A percentile compares a stretch with the other conserved stretches of the same genome.
phyloP scores from a whole-genome alignment of 2,329 filamentous ascomycete species.

The Decorospora gaudefroyi region DNA sequence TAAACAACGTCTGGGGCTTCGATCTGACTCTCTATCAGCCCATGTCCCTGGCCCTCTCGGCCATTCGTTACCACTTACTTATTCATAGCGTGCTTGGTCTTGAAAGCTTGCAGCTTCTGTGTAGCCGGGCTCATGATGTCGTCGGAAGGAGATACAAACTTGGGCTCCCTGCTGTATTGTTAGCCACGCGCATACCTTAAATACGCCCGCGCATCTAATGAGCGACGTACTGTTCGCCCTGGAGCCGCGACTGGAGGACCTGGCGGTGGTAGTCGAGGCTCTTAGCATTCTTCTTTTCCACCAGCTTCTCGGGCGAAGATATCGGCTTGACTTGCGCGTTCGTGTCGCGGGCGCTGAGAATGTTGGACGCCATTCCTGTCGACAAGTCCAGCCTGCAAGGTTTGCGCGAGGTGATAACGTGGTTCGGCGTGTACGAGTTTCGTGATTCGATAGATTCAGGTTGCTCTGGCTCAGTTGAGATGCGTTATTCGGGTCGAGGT shows the following conservation, averaged over 20 bases:
- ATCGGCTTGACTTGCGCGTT: constrained; percentile 55
- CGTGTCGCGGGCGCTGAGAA: constrained; percentile 68
- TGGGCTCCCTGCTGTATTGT: constrained; percentile 50
- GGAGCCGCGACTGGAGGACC: constrained; percentile 72
- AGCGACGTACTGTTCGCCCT: constrained; percentile 65
- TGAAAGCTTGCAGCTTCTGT: constrained; percentile 78
- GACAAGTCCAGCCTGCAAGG: neutral
- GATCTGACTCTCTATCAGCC: constrained; percentile 34
- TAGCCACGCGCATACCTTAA: constrained; percentile 14
- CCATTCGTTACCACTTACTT: constrained; percentile 57
- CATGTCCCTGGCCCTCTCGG: no score
- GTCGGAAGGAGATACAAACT: constrained; percentile 83
- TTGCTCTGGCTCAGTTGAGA: neutral
- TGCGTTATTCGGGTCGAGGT: neutral
- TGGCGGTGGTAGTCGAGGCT: constrained; percentile 75
- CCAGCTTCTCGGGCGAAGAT: constrained; percentile 33
- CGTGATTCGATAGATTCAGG: neutral
- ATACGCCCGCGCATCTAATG: no score
- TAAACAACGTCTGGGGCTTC: constrained; percentile 50
- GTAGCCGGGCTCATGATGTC: constrained; percentile 86
- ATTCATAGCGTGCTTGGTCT: constrained; percentile 80
- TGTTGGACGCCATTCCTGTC: constrained; percentile 60
- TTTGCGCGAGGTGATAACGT: neutral
- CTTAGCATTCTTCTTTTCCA: constrained; percentile 43
- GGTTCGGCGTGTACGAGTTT: neutral